Evolutionary conservation across 495 filamentous ascomycete species (phyloP).

Genomic region (Haplographium delicatum): DNA sequence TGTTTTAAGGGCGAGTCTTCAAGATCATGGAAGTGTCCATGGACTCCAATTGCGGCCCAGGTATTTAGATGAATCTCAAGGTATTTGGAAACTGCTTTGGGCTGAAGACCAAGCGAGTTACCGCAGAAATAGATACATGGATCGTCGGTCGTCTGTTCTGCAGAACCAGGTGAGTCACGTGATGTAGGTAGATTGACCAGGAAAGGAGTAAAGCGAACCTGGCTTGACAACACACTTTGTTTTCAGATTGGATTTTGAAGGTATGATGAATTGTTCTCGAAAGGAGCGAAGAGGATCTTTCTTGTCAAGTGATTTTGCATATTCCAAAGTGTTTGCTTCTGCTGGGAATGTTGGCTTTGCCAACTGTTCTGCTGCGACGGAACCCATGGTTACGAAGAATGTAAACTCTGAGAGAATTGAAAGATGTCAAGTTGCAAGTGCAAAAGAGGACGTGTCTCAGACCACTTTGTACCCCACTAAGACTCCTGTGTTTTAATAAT

Average conservation of each 20-base stretch:
- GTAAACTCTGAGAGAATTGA: too few relatives aligned
- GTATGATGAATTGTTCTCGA: conserved; percentile 77
- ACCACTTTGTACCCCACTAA: conserved; percentile 15
- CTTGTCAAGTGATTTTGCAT: conserved; percentile 61
- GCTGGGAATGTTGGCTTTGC: conserved; percentile 18
- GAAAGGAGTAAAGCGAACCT: conserved; percentile 21
- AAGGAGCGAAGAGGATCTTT: conserved; percentile 63
- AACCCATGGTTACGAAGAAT: conserved; percentile 17
- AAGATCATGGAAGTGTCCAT: conserved; percentile 81
- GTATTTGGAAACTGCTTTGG: conserved; percentile 60
- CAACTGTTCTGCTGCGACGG: conserved; percentile 11
- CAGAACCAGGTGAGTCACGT: conserved; percentile 26
- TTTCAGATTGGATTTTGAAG: conserved; percentile 72
- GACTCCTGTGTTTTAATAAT: too few relatives aligned
- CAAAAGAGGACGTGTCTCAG: not conserved
- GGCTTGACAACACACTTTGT: conserved; percentile 49
- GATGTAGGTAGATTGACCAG: too few relatives aligned
- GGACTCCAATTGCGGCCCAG: conserved; percentile 88
- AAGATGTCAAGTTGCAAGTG: not conserved
- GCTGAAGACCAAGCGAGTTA: conserved; percentile 91
- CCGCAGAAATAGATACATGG: conserved; percentile 84
- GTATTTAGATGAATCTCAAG: conserved; percentile 73
- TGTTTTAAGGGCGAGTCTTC: conserved; percentile 51
- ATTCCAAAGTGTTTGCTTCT: conserved; percentile 33
- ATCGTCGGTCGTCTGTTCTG: conserved; percentile 28